Evolutionary conservation across 441 rosid genomes (phyloP), one percentile per base, ranked within the genome.

Genomic region (Syzygium syzygioides): DNA sequence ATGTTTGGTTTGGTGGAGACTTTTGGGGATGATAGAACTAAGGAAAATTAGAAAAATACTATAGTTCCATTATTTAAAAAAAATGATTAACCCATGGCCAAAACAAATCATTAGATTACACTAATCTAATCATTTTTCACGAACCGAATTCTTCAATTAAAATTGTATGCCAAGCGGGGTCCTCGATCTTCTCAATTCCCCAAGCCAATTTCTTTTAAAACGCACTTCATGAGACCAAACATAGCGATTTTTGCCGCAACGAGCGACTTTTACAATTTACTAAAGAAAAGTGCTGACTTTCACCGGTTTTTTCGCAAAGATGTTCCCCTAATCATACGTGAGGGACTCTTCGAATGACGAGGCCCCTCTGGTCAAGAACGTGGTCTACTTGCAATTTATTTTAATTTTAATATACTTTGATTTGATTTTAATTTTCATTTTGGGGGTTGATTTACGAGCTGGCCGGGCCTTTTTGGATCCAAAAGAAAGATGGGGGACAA

Each of bases 1-100:
- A 92, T 89, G 93, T 91, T 90, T 89, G 93, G 92, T n/a, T 85
- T 90, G 93, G 91, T 71, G 86, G 64, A 79, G 20, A 48, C 56
- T 14, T 86, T 62, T 28, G 50, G 79, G 90, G 87, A 89, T 68
- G 88, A 86, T 32, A 50, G 83, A 37, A 37, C 28, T 86, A 54
- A 45, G 41, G 66, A 25, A 85, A 87, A 84, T 76, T 87, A 86
- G 28, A 52, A 87, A 60, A 41, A 41, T 41, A 89, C 86, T 83
- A 89, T 85, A 56, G 85, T 88, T 87, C 86, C 91, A 92, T 90
- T 88, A 93, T 90, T 86, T 88, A 56, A 90, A 41, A 41, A 41
- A 41, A 59, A 90, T 79, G 89, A 89, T 89, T 30, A 79, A 57
- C 54, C 26, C 84, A 66, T 80, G 55, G 53, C 79, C 50, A 86